Evolutionary conservation across 164 flowering plant species (phyloP).

Genomic region (Aristolochia californica): DNA sequence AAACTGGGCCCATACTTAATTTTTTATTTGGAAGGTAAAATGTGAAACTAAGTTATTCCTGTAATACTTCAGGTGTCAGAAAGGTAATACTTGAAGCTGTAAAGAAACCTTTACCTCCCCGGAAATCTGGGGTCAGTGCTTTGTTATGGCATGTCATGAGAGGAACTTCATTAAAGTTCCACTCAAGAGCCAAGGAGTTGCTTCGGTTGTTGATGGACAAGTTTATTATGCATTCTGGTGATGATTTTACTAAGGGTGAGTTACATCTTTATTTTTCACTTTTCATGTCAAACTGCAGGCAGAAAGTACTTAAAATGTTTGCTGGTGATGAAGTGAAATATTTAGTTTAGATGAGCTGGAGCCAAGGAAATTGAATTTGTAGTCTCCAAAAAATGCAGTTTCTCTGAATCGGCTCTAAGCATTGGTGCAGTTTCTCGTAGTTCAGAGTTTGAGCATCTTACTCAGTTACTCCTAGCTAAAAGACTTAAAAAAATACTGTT

Average conservation of each 20-base stretch:
- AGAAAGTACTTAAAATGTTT: too few relatives aligned
- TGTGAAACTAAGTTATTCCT: neutral
- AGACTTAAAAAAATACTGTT: too few relatives aligned
- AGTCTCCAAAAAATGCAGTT: too few relatives aligned
- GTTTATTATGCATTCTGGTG: constrained; percentile 29
- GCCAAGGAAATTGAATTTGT: too few relatives aligned
- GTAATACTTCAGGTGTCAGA: constrained; percentile 40
- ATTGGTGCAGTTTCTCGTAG: too few relatives aligned
- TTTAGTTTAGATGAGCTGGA: too few relatives aligned
- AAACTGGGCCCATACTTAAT: too few relatives aligned
- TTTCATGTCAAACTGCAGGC: neutral
- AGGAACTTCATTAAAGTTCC: constrained; percentile 60
- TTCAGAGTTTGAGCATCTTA: too few relatives aligned
- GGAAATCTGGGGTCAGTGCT: constrained; percentile 56
- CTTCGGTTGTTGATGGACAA: constrained; percentile 33
- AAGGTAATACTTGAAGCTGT: constrained; percentile 50
- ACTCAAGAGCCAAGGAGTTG: constrained; percentile 57
- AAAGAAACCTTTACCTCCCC: constrained; percentile 34
- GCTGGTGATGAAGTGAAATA: too few relatives aligned
- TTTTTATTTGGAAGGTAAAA: neutral
- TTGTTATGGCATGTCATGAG: constrained; percentile 51
- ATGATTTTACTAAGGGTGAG: constrained; percentile 12
- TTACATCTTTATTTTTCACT: neutral
- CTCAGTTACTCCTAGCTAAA: too few relatives aligned
- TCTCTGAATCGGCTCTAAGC: too few relatives aligned